phyloP scores from a whole-genome alignment of 306 rosid species.

The Glycyrrhiza uralensis region DNA sequence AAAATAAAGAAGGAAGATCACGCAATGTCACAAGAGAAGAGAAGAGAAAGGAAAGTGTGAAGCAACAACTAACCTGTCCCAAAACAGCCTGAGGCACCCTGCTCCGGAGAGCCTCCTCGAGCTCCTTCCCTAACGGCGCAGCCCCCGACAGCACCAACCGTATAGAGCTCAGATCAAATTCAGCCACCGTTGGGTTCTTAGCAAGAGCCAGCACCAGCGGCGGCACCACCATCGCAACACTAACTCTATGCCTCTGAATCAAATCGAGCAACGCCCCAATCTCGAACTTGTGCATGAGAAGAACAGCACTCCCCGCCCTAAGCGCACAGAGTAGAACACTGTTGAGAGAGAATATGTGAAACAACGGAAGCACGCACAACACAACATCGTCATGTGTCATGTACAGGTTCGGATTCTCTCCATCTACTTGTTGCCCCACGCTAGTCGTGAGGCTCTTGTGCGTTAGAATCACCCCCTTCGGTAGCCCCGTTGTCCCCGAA shows the following conservation, averaged over 20 bases:
- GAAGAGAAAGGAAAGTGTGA: too few species aligned
- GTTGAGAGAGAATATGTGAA: conserved; percentile 74
- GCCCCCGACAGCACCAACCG: conserved; percentile 71
- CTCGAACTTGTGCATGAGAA: conserved; percentile 80
- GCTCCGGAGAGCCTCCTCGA: conserved; percentile 59
- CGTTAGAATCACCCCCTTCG: conserved; percentile 77
- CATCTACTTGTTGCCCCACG: conserved; percentile 91
- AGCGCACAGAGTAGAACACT: conserved; percentile 62
- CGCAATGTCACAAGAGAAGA: too few species aligned
- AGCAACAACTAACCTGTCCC: conserved; percentile 67
- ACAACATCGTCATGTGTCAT: conserved; percentile 56
- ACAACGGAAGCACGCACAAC: conserved; percentile 78
- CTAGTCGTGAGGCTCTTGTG: conserved; percentile 71
- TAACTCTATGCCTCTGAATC: conserved; percentile 50
- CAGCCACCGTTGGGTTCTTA: conserved; percentile 62
- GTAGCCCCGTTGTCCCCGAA: conserved; percentile 86
- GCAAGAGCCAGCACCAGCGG: conserved; percentile 79
- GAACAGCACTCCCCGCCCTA: conserved; percentile 59
- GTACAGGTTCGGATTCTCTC: conserved; percentile 75
- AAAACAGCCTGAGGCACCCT: conserved; percentile 70
- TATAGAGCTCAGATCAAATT: conserved; percentile 66
- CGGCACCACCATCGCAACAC: conserved; percentile 85
- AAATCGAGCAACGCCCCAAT: conserved; percentile 53
- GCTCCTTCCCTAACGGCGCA: conserved; percentile 86
- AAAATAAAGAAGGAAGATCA: too few species aligned